Evolutionary conservation across 441 rosid species (phyloP).

Genomic region (Euphorbia schlechtendalii): DNA sequence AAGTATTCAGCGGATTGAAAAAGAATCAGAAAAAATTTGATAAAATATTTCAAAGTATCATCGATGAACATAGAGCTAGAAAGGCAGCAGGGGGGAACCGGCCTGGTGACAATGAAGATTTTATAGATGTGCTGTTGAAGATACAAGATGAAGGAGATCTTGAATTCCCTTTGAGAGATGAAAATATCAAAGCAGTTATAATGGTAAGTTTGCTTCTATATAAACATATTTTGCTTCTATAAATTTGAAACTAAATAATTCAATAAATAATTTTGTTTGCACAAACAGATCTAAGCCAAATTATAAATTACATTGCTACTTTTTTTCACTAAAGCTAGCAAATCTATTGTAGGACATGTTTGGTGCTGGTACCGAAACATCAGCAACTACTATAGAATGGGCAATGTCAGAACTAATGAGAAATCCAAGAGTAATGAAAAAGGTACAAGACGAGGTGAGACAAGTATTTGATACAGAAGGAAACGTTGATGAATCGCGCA

Average conservation of each 20-base stretch:
- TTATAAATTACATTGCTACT: no score
- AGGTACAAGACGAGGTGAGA: no score
- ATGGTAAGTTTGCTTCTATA: no score
- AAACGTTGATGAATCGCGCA: no score
- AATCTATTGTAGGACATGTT: constrained; percentile 6
- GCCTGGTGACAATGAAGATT: not conserved
- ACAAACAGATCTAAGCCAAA: no score
- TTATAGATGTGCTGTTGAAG: constrained; percentile 12
- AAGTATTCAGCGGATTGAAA: not conserved
- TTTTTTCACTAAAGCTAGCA: not conserved
- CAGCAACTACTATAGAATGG: not conserved
- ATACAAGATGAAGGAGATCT: not conserved
- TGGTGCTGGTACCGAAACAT: not conserved
- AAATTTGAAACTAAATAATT: no score
- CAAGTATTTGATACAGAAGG: no score
- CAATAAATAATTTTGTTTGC: no score
- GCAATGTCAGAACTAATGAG: no score
- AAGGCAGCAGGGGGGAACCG: not conserved
- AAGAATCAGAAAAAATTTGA: not conserved
- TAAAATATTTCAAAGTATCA: not conserved
- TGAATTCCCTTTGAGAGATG: not conserved
- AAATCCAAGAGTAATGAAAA: no score
- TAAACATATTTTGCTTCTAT: no score
- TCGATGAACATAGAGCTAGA: not conserved
- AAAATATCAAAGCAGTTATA: constrained; percentile 14